phyloP scores from a whole-genome alignment of 306 rosid species.

The Hippophae gyantsensis region DNA sequence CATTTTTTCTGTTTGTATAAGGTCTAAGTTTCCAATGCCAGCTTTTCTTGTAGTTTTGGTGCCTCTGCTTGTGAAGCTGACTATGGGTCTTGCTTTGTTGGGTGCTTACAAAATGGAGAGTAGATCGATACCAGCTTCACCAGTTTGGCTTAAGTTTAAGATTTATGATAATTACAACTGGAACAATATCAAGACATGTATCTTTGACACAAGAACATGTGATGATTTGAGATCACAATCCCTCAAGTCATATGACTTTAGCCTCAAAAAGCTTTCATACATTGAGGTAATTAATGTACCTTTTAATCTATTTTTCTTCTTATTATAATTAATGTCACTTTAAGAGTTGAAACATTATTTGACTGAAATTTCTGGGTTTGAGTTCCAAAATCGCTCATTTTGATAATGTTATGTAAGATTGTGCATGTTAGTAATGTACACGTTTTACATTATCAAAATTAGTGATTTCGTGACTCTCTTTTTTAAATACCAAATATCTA shows the following conservation, averaged over 20 bases:
- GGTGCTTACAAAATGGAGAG: conserved; percentile 20
- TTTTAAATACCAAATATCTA: no score
- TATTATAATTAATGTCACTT: no score
- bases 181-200: conserved; percentile 19
- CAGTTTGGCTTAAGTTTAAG: conserved; percentile 22
- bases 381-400: no score
- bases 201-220: conserved; percentile 17
- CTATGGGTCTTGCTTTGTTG: conserved; percentile 18
- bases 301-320: no score
- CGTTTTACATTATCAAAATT: no score
- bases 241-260: conserved; percentile 18
- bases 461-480: no score
- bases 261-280: conserved; percentile 5
- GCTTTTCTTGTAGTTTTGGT: conserved; percentile 18
- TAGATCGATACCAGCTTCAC: conserved; percentile 18
- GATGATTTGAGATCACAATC: conserved; percentile 13
- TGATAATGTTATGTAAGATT: no score
- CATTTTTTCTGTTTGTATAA: conserved; percentile 6
- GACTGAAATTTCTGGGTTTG: no score
- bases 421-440: no score
- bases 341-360: no score
- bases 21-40: conserved; percentile 14
- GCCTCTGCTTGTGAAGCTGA: conserved; percentile 16
- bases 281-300: conserved; percentile 15
- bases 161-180: conserved; percentile 2